Evolutionary conservation across 805 yeast genomes (phyloP), one percentile per base, ranked within the genome.

Genomic region (Saturnispora hagleri): DNA sequence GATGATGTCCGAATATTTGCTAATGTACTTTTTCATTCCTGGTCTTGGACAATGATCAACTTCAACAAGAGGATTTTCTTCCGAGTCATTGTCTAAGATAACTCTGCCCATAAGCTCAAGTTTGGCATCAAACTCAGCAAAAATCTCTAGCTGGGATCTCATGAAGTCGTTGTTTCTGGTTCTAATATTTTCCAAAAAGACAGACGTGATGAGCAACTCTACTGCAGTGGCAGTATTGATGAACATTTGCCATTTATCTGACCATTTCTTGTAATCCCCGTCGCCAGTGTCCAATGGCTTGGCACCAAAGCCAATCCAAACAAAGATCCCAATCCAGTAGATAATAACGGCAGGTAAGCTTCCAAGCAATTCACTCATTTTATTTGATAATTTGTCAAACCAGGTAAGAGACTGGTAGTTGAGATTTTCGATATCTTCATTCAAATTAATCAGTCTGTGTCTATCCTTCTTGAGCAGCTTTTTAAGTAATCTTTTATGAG

Each of bases 171-270:
- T 69, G 40, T 72, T 72, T 51, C 73, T 65, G 7, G 67, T 61
- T 53, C 75, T 64, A 40, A 71, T 65, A 51, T 72, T 70, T 52
- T 72, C 72, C 34, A 72, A 55, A 49, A 72, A 68, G 27, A 67
- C 62, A n/a, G 69, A 62, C n/a, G 67, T 62, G 8, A 70, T 60
- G 10, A 68, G 54, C 13, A 71, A 52, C 15, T 62, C 63, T 7
- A 70, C 73, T 3, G 75, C 74, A 3, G 64, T 63, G 3, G 73
- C 72, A n/a, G 73, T 69, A 54, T 71, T 71, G 36, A 71, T 69
- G 52, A 68, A 69, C 64, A 71, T 59, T 58, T 71, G 75, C 75
- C 75, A 71, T 28, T 51, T 55, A 51, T 69, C 63, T 50, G 70
- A 62, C 51, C 67, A 71, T 42, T 54, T 62, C 42, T 43, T 60